Percentiles rank a stretch among this genome's conserved stretches.
These are phyloP conservation scores for Cicer cuneatum DNA, from an alignment of 306 rosid genomes.

Conservation along the genomic window DNA sequence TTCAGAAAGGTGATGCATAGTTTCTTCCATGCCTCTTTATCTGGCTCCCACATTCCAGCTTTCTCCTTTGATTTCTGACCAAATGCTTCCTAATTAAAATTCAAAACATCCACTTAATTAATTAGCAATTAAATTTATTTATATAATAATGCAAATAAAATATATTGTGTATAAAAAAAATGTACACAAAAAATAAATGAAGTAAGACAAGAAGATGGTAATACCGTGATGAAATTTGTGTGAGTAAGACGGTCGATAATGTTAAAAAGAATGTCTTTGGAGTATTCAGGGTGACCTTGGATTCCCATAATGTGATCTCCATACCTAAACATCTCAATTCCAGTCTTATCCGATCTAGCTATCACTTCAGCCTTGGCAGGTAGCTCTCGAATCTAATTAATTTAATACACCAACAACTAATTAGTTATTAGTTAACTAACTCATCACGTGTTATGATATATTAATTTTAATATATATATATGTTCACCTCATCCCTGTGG, in stretches of 20 bases:
- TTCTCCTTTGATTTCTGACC: conserved; percentile 59
- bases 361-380: conserved; percentile 82
- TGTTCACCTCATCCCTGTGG: conserved; percentile 95
- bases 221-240: conserved; percentile 56
- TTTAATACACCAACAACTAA: background rate
- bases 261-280: conserved; percentile 80
- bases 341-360: conserved; percentile 90
- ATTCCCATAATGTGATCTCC: conserved; percentile 95
- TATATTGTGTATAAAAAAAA: too few species aligned
- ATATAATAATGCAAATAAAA: too few species aligned
- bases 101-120: background rate
- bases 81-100: conserved; percentile 51
- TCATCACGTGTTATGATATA: background rate
- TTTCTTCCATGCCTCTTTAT: conserved; percentile 76
- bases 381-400: conserved; percentile 67
- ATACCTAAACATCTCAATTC: conserved; percentile 77
- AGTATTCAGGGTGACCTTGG: conserved; percentile 96
- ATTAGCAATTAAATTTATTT: too few species aligned
- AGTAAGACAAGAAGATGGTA: background rate
- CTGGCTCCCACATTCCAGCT: conserved; percentile 64
- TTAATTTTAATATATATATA: too few species aligned
- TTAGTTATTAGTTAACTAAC: background rate
- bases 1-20: conserved; percentile 74
- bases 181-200: background rate
- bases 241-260: conserved; percentile 79